Evolutionary conservation across 2,329 filamentous ascomycete species (phyloP).

Genomic region (Colletotrichum echinochloae): DNA sequence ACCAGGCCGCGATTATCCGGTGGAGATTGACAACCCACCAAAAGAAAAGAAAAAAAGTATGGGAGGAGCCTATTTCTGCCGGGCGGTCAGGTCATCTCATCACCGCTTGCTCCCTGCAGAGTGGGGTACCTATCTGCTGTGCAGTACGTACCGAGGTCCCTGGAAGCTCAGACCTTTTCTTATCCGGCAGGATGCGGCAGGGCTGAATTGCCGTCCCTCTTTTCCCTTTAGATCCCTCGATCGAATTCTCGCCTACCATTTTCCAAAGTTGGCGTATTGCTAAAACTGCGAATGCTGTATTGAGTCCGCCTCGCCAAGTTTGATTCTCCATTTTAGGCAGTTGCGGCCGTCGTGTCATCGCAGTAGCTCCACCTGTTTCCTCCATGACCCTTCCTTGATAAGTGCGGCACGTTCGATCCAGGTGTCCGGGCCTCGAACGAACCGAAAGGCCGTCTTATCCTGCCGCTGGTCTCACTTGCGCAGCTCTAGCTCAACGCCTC

Average conservation of each 20-base stretch:
- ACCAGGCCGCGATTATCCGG: neutral
- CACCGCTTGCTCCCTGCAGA: neutral
- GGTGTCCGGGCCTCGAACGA: neutral
- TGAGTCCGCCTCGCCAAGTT: neutral
- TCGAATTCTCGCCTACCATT: neutral
- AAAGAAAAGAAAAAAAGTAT: constrained; percentile 28
- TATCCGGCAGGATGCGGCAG: constrained; percentile 19
- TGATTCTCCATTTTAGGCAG: neutral
- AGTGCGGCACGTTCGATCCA: neutral
- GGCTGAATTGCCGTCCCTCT: constrained; percentile 29
- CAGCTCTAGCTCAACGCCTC: constrained; percentile 10
- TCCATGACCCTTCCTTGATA: too few relatives aligned
- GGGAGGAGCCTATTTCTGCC: constrained; percentile 46
- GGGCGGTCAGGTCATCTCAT: constrained; percentile 44
- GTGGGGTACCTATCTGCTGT: neutral
- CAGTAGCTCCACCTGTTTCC: neutral
- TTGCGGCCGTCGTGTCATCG: neutral
- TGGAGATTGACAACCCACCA: constrained; percentile 37
- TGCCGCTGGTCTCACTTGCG: constrained; percentile 4
- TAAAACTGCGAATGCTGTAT: neutral
- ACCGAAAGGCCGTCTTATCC: neutral
- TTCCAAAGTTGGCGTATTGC: constrained; percentile 10
- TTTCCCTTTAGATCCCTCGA: neutral
- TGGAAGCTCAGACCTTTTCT: constrained; percentile 28
- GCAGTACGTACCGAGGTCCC: constrained; percentile 6